Percentiles rank a stretch among this genome's conserved stretches.
Conservation (phyloP, 768 basidiomycete species). For the Mycena olivaceomarginata region DNA sequence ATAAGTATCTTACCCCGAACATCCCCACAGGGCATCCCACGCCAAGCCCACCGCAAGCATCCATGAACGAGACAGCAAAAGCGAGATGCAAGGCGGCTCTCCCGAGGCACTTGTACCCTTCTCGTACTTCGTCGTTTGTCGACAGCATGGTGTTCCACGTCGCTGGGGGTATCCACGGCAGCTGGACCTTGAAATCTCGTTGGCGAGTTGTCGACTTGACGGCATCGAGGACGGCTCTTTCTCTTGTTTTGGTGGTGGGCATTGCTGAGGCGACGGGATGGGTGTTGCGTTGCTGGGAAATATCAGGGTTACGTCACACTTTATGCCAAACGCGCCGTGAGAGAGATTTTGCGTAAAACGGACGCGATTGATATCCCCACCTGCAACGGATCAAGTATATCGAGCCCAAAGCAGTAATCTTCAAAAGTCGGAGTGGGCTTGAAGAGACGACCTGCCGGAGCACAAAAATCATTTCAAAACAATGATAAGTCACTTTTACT, state of each 20-base stretch:
- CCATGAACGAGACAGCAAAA: neutral
- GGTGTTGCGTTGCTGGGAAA: neutral
- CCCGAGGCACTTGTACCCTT: neutral
- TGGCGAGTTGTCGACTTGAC: neutral
- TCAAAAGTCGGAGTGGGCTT: too few species aligned
- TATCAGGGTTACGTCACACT: neutral
- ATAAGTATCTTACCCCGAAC: neutral
- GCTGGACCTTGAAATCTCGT: neutral
- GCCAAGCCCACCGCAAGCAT: neutral
- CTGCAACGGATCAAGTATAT: slow-evolving; percentile 21
- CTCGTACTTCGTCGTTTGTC: neutral
- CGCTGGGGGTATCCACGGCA: neutral
- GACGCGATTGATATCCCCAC: neutral
- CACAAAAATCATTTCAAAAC: too few species aligned
- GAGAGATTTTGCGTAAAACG: neutral
- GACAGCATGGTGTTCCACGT: neutral
- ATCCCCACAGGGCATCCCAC: neutral
- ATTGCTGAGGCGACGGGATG: neutral
- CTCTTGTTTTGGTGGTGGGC: neutral
- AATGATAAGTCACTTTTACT: too few species aligned
- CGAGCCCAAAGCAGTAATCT: slow-evolving; percentile 13
- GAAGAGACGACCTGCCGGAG: too few species aligned
- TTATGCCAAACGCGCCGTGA: neutral
- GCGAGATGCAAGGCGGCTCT: neutral
- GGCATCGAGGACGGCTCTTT: neutral